Evolutionary conservation across 2,329 filamentous ascomycete genomes (phyloP).

Genomic region (Aspergillus felis): DNA sequence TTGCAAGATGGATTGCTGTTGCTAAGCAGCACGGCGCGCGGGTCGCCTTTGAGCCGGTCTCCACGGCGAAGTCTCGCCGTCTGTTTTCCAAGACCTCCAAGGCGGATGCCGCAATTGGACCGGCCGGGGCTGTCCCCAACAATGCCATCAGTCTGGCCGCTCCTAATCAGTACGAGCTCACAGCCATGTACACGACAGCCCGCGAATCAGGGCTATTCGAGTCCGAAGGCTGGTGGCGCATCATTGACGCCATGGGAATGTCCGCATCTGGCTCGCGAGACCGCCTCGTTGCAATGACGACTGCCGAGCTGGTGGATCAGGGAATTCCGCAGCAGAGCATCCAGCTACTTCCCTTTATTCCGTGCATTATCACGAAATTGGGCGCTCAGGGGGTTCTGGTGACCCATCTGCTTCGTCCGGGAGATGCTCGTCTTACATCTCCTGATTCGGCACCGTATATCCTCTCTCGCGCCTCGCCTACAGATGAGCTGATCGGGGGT

Average conservation of each 20-base stretch:
- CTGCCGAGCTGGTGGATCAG: slow-evolving; percentile 63
- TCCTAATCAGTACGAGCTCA: slow-evolving; percentile 79
- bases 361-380: slow-evolving; percentile 79
- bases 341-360: slow-evolving; percentile 83
- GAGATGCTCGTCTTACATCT: slow-evolving; percentile 64
- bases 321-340: slow-evolving; percentile 81
- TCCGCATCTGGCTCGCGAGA: slow-evolving; percentile 63
- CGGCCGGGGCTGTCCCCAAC: slow-evolving; percentile 52
- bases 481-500: slow-evolving; percentile 64
- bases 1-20: slow-evolving; percentile 64
- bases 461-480: slow-evolving; percentile 58
- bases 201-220: slow-evolving; percentile 65
- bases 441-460: slow-evolving; percentile 65
- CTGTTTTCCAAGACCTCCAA: slow-evolving; percentile 52
- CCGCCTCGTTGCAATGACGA: slow-evolving; percentile 66
- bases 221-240: slow-evolving; percentile 67
- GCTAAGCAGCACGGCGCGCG: slow-evolving; percentile 54
- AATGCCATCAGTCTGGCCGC: slow-evolving; percentile 69
- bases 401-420: slow-evolving; percentile 63
- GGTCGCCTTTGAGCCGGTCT: slow-evolving; percentile 86
- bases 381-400: slow-evolving; percentile 72
- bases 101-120: slow-evolving; percentile 25
- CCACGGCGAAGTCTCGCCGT: slow-evolving; percentile 68
- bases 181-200: slow-evolving; percentile 72
- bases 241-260: slow-evolving; percentile 77